A percentile compares a stretch with the other conserved stretches of the same genome.
phyloP scores from a whole-genome alignment of 139 green algal species.

The Tetratostichococcus sp. region DNA sequence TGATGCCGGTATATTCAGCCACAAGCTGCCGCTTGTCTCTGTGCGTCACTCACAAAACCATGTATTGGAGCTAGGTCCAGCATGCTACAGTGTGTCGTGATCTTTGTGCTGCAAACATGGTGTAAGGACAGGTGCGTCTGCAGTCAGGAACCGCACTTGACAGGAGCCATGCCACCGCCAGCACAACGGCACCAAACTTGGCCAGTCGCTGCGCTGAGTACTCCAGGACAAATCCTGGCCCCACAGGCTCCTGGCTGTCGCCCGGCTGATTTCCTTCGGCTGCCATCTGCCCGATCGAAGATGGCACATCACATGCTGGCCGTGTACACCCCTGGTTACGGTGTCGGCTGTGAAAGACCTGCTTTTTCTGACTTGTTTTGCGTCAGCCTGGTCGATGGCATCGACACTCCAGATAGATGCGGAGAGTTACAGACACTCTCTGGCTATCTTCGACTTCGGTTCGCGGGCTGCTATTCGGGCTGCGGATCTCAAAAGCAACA shows the following conservation, averaged over 20 bases:
- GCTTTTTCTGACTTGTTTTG: no score
- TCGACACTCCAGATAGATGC: no score
- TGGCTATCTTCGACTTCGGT: no score
- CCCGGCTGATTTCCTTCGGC: not conserved
- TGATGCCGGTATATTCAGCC: constrained; percentile 29
- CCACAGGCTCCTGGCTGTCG: no score
- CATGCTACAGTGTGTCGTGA: no score
- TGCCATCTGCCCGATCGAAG: no score
- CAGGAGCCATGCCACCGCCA: constrained; percentile 23
- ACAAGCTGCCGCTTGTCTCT: constrained; percentile 32
- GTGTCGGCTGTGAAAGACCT: not conserved
- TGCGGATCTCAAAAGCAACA: no score
- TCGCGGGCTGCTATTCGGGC: no score
- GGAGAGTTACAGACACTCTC: no score
- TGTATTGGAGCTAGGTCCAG: no score
- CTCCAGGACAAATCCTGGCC: constrained; percentile 3
- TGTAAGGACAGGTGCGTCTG: not conserved
- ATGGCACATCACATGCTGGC: not conserved
- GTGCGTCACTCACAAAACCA: not conserved
- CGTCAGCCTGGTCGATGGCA: no score
- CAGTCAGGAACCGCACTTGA: constrained; percentile 19
- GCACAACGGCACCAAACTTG: constrained; percentile 6
- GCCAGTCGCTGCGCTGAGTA: constrained; percentile 3
- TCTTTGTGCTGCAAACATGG: no score
- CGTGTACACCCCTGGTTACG: not conserved